These are phyloP conservation scores for Paraglomus occultum DNA, from an alignment of 192 early-diverging fungal species.

Conservation along the genomic window DNA sequence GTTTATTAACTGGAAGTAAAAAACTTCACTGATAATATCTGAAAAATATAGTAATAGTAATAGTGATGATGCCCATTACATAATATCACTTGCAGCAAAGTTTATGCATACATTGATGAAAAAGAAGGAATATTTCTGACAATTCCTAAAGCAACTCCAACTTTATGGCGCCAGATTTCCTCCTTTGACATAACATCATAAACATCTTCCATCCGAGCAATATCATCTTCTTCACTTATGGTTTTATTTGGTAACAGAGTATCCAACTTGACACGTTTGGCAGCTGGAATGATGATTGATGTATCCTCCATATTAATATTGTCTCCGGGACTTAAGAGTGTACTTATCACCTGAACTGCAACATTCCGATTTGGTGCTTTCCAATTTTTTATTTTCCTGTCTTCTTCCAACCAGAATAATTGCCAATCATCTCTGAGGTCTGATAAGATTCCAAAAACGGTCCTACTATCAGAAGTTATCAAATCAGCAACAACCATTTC, in stretches of 20 bases:
- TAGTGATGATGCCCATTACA: no score
- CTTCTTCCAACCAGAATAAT: constrained; percentile 1
- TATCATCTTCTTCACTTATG: no score
- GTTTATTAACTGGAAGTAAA: no score
- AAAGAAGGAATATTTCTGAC: constrained; percentile 15
- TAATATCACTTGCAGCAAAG: no score
- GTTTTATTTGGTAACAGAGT: background rate
- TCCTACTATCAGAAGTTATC: constrained; percentile 3
- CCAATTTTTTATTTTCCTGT: constrained; percentile 10
- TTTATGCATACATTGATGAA: constrained; percentile 1
- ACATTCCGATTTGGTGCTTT: constrained; percentile 17
- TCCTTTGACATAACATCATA: constrained; percentile 23
- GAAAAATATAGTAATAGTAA: no score
- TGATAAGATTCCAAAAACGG: constrained; percentile 25
- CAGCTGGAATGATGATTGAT: constrained; percentile 7
- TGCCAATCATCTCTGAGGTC: constrained; percentile 22
- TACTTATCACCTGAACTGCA: constrained; percentile 9
- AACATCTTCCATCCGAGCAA: background rate
- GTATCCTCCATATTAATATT: constrained; percentile 14
- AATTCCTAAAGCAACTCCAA: constrained; percentile 16
- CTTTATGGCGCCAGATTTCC: constrained; percentile 19
- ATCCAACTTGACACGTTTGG: constrained; percentile 20
- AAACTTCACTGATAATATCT: no score
- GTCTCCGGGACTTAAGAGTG: constrained; percentile 17
- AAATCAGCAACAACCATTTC: constrained; percentile 23